Conservation (phyloP, 768 basidiomycete genomes). For the Auriculariales sp. region DNA sequence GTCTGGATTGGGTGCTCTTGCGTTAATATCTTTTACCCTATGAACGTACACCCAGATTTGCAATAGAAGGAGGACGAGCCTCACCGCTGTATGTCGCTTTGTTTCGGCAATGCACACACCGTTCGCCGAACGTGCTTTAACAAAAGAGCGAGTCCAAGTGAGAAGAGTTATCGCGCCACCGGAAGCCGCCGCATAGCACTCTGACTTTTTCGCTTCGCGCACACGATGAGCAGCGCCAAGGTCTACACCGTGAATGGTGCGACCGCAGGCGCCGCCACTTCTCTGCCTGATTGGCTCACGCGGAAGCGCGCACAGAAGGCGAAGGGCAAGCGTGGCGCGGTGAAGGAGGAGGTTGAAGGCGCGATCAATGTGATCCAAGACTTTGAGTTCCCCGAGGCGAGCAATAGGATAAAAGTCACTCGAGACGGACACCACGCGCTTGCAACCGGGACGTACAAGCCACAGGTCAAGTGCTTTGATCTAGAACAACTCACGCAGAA, state of each 20-base stretch:
- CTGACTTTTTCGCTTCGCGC: no score
- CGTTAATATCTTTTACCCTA: no score
- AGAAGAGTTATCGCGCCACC: no score
- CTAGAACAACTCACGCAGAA: constrained; percentile 83
- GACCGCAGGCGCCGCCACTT: constrained; percentile 71
- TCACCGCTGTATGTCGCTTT: no score
- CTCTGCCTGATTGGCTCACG: constrained; percentile 90
- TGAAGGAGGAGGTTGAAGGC: constrained; percentile 64
- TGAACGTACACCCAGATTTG: no score
- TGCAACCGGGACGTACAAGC: constrained; percentile 95
- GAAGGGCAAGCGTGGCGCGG: constrained; percentile 40
- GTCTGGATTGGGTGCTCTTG: background rate
- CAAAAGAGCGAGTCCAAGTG: no score
- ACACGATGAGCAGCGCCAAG: no score
- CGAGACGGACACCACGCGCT: constrained; percentile 85
- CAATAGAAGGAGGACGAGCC: no score
- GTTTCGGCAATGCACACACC: no score
- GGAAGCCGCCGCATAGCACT: no score
- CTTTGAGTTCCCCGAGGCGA: constrained; percentile 95
- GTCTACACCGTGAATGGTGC: constrained; percentile 96
- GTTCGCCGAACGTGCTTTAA: no score
- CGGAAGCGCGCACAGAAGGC: constrained; percentile 50
- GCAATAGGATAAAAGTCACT: constrained; percentile 81
- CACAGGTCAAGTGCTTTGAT: constrained; percentile 93
- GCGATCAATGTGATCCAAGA: constrained; percentile 87